phyloP scores from a whole-genome alignment of 1,139 yeast genomes.

The Lodderomyces orthopsilosis region DNA sequence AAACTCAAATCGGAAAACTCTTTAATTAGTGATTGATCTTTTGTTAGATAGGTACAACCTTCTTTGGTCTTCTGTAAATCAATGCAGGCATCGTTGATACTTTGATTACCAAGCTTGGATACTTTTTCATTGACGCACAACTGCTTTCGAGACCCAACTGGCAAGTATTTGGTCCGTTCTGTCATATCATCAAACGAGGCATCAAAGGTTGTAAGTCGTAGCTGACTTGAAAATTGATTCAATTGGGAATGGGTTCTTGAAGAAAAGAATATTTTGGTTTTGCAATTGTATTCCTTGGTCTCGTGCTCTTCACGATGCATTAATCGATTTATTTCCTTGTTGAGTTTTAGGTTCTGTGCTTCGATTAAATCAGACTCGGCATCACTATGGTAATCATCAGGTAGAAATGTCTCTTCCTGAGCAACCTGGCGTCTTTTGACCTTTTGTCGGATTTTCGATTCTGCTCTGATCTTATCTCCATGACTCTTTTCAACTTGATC shows the following conservation, averaged over 20 bases:
- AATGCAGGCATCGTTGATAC: constrained; percentile 78
- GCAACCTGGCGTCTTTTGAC: constrained; percentile 2
- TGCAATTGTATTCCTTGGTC: constrained; percentile 27
- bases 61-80: constrained; percentile 56
- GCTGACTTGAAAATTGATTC: constrained; percentile 75
- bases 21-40: constrained; percentile 31
- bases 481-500: constrained; percentile 22
- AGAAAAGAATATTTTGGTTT: constrained; percentile 56
- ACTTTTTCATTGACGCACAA: constrained; percentile 74
- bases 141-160: constrained; percentile 83
- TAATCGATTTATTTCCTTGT: constrained; percentile 43
- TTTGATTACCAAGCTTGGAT: constrained; percentile 41
- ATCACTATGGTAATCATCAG: constrained; percentile 36
- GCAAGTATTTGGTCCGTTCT: constrained; percentile 54
- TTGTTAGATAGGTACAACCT: constrained; percentile 54
- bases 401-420: constrained; percentile 27
- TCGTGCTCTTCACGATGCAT: constrained; percentile 23
- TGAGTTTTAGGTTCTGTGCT: constrained; percentile 27
- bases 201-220: constrained; percentile 61
- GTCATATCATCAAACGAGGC: constrained; percentile 49
- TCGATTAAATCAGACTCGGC: constrained; percentile 5
- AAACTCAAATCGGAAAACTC: constrained; percentile 61
- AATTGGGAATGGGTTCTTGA: constrained; percentile 93
- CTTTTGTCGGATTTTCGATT: constrained; percentile 6
- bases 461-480: constrained; percentile 14